phyloP scores from a whole-genome alignment of 176 grass and related monocot species.

The Triticum turgidum region DNA sequence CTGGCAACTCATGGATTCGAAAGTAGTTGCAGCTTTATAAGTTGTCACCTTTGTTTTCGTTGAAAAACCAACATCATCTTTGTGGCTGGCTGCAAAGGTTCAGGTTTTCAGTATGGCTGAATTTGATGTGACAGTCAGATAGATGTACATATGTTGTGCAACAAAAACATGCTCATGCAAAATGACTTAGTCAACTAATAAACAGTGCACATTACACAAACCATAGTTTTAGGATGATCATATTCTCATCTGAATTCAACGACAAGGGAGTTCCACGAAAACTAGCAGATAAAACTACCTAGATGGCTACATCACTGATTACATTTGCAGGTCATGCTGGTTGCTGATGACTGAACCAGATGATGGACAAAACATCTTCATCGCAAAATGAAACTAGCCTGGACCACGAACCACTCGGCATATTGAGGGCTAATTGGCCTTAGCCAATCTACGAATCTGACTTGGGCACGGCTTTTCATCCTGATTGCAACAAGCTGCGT shows the following conservation, averaged over 20 bases:
- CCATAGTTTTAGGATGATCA: not conserved
- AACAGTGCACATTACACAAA: not conserved
- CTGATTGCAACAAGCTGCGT: not conserved
- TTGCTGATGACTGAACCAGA: not conserved
- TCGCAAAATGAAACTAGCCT: not conserved
- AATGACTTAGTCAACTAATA: not conserved
- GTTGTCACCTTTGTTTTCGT: not conserved
- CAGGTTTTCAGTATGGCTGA: not conserved
- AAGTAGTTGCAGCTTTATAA: not conserved
- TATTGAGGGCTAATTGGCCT: not conserved
- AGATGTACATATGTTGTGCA: not conserved
- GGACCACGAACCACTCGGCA: not conserved
- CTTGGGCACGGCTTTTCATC: not conserved
- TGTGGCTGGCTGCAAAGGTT: not conserved
- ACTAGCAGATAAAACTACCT: not conserved
- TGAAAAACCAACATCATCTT: not conserved
- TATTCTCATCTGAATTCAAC: not conserved
- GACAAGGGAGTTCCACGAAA: not conserved
- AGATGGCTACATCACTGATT: not conserved
- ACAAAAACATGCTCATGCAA: not conserved
- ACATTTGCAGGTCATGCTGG: not conserved
- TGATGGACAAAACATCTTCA: not conserved
- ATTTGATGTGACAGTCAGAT: not conserved
- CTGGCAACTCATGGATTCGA: not conserved
- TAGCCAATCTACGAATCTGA: not conserved